Evolutionary conservation across 371 early-diverging fungal species (phyloP), one percentile per base, ranked within the genome.

Genomic region (Mortierella polycephala): DNA sequence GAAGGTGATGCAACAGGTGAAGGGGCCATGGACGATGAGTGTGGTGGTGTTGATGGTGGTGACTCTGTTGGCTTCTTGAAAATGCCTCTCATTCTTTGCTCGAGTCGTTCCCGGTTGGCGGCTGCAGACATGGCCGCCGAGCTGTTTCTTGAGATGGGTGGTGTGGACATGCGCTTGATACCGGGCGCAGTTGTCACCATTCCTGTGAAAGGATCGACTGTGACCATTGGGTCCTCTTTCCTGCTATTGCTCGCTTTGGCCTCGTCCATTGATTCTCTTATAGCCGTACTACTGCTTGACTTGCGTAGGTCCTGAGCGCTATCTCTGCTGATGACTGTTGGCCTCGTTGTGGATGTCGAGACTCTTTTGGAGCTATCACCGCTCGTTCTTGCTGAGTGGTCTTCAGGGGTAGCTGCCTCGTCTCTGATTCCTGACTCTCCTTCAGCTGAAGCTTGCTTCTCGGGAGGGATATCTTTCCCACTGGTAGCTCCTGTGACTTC

Each of bases 1-100:
- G 71, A 64, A 20, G 62, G 63, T 0, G 75, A 69, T 16, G 20
- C 61, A 11, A 50, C 57, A 30, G 58, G 56, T 7, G 73, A 58
- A 10, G 52, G 7, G 5, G 60, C 21, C 16, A 51, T 18, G 9
- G 18, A 50, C 0, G 51, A 52, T 6, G 77, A 60, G n/a, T 56
- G 61, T 5, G 70, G 45, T 7, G 71, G 64, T 13, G 67, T 63
- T 4, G 71, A 12, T 23, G 76, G 49, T 7, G 77, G 64, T 14
- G 77, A 67, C 0, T 71, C 77, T 8, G 68, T 21, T 12, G 71
- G 23, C 45, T 76, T 76, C 45, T 76, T 76, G 40, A 76, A 76
- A 37, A 76, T 76, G 23, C 77, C 77, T 18, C 77, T 62, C 77
- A 76, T 76, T 49, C 77, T 58, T 21, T 76, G 71, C 47, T 76